These are phyloP conservation scores for Friedmanniomyces simplex DNA, from an alignment of 495 filamentous ascomycete species.

Conservation along the genomic window DNA sequence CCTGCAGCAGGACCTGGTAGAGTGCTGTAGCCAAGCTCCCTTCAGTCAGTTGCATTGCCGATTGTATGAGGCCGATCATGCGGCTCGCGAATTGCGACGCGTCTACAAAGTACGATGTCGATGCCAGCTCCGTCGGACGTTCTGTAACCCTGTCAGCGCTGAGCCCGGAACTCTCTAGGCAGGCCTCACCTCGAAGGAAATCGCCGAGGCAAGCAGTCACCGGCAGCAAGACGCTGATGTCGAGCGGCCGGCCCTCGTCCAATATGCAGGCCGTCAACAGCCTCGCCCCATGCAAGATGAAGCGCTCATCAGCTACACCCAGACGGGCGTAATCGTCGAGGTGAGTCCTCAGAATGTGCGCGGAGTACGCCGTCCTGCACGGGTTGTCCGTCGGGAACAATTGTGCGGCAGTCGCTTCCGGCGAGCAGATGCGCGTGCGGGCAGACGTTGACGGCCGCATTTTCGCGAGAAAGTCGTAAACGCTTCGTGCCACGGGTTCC, in stretches of 20 bases:
- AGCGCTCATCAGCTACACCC: slow-evolving; percentile 5
- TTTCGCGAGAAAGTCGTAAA: slow-evolving; percentile 22
- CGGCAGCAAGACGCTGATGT: neutral
- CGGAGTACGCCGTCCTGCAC: slow-evolving; percentile 4
- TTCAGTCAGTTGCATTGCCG: neutral
- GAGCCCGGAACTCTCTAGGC: neutral
- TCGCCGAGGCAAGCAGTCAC: neutral
- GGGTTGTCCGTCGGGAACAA: slow-evolving; percentile 13
- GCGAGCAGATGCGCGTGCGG: slow-evolving; percentile 4
- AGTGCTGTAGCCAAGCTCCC: neutral
- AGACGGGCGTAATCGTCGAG: slow-evolving; percentile 8
- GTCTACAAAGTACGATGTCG: neutral
- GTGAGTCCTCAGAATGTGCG: slow-evolving; percentile 3
- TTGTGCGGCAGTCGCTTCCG: neutral
- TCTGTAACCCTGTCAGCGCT: slow-evolving; percentile 8
- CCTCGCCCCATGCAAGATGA: slow-evolving; percentile 1
- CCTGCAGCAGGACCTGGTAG: neutral
- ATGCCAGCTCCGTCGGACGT: neutral
- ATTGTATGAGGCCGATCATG: neutral
- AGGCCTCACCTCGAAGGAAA: slow-evolving; percentile 7
- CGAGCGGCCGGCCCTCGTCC: slow-evolving; percentile 1
- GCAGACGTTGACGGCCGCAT: slow-evolving; percentile 18
- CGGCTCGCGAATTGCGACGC: neutral
- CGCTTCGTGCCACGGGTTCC: neutral
- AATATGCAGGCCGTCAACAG: slow-evolving; percentile 5